phyloP scores from a whole-genome alignment of 2,329 filamentous ascomycete species.

The Macrophomina tecta region DNA sequence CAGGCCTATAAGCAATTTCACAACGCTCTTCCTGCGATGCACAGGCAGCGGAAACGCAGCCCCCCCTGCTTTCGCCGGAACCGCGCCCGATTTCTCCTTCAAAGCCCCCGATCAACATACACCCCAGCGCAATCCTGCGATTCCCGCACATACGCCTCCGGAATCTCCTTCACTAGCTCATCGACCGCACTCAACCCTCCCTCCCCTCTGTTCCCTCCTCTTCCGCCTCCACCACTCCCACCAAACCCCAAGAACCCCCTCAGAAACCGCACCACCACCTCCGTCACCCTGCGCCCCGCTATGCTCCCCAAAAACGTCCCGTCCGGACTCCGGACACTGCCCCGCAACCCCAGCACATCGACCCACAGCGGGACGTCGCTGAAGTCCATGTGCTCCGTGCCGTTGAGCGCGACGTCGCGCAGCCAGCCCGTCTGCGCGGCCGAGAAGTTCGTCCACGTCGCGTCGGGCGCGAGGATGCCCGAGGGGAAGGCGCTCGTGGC shows the following conservation, averaged over 20 bases:
- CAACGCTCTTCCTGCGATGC: no score
- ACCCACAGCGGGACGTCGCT: conserved; percentile 36
- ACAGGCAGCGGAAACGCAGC: no score
- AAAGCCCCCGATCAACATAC: no score
- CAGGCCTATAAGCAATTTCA: no score
- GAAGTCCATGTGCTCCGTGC: conserved; percentile 34
- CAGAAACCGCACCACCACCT: neutral
- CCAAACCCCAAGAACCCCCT: neutral
- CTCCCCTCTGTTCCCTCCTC: no score
- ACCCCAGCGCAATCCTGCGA: no score
- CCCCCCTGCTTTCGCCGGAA: no score
- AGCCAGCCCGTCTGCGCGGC: conserved; percentile 35
- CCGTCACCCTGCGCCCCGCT: neutral
- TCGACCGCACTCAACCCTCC: neutral
- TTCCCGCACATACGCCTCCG: neutral
- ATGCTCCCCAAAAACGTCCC: neutral
- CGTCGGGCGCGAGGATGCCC: conserved; percentile 22
- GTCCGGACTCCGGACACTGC: conserved; percentile 12
- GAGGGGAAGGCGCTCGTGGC: neutral
- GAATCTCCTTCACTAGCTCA: neutral
- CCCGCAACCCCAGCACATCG: conserved; percentile 33
- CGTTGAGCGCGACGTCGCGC: conserved; percentile 33
- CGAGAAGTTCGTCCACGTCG: conserved; percentile 34
- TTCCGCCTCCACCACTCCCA: no score
- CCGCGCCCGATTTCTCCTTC: no score